These are phyloP conservation scores for Quaeritorhiza haematococci DNA, from an alignment of 371 early-diverging fungal genomes.

Conservation along the genomic window DNA sequence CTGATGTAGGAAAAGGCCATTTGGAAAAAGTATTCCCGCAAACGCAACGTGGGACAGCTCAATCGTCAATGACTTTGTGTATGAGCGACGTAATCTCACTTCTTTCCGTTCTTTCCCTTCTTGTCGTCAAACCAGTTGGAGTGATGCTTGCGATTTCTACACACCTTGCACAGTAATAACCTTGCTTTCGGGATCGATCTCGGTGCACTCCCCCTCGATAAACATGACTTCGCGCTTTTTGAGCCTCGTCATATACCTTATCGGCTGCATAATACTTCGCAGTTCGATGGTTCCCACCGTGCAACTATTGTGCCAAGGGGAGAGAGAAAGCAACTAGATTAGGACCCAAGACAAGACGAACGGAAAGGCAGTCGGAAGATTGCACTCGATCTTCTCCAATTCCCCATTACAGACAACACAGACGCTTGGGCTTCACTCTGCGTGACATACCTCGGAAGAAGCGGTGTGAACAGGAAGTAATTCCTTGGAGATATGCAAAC, in stretches of 20 bases:
- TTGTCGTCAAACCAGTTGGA: not conserved
- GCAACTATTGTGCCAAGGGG: conserved; percentile 34
- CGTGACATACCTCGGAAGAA: conserved; percentile 58
- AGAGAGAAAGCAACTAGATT: not conserved
- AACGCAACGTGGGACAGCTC: not conserved
- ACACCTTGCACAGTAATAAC: conserved; percentile 59
- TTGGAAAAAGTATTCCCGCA: no score
- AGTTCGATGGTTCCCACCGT: conserved; percentile 83
- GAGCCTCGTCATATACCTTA: conserved; percentile 79
- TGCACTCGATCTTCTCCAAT: no score
- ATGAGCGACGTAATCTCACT: not conserved
- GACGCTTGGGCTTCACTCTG: no score
- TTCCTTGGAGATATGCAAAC: conserved; percentile 80
- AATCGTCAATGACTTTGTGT: no score
- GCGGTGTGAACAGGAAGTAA: conserved; percentile 91
- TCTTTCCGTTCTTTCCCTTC: not conserved
- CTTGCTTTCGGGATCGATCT: conserved; percentile 74
- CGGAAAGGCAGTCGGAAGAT: not conserved
- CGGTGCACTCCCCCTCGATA: conserved; percentile 80
- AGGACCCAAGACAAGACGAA: no score
- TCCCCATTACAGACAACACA: no score
- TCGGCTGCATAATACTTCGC: conserved; percentile 80
- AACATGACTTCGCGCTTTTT: conserved; percentile 78
- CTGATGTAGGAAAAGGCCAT: no score
- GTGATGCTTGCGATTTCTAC: no score